Base-by-base conservation (phyloP, 441 rosid genomes). In the Erodium texanum region DNA sequence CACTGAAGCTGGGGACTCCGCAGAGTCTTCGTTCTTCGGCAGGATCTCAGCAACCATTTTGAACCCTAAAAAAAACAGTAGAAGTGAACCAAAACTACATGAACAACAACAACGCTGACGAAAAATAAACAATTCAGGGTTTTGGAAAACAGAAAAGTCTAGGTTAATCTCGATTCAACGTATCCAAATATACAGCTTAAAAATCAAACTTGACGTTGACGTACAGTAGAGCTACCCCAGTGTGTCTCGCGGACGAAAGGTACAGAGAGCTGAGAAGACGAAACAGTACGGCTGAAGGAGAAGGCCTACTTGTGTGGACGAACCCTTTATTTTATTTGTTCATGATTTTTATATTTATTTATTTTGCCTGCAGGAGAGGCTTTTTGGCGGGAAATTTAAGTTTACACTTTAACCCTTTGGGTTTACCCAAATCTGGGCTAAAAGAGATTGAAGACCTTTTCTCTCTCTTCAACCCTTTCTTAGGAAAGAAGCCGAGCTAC, bases 1-100 rank as follows among this genome's bases (percentile, higher is more conserved):
- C 68, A 93, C 99, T 56, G 99, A 93, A 64, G 89, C 89, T 45
- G 96, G 97, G 12, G 99, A 93, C 56, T 84, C 93, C 23, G 79
- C 92, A 24, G 87, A 65, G 24, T 66, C 81, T 11, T 75, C 88
- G 45, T 54, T 19, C 24, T 54, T 54, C 23, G 61, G 22, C 61
- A 54, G 10, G 8, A 19, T 0, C 61, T 75, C 79, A 22, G 68
- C 43, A 38, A 15, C 76, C 87, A 82, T 81, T 76, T 72, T 62
- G 61, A 69, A 73, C 70, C 85, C 82, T 74, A 77, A 64, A 64
- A 73, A 66, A 48, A 43, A n/a, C n/a, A n/a, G n/a, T 4, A 27
- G 29, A 4, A 27, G 29, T 27, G 29, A 27, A 27, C 2, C 29
- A 27, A 27, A 27, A 27, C 29, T 1, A 27, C n/a, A n/a, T n/a